These are phyloP conservation scores for Hygrophorus pudorinus DNA, from an alignment of 768 basidiomycete species.

Conservation along the genomic window DNA sequence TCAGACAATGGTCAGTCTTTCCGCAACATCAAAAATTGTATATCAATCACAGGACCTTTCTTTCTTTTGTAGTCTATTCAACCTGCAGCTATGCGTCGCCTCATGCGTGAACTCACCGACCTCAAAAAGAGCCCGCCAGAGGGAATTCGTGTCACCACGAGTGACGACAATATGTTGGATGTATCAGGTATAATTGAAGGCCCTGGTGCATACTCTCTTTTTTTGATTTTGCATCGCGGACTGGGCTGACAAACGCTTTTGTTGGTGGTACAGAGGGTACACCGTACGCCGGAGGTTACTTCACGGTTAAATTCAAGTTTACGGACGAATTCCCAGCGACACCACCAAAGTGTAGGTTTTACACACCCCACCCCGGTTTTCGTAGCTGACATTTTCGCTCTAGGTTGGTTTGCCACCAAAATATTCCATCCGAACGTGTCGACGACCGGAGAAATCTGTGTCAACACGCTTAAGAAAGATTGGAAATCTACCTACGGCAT, in stretches of 20 bases:
- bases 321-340: constrained; percentile 89
- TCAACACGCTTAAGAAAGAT: constrained; percentile 95
- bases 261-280: constrained; percentile 55
- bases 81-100: constrained; percentile 64
- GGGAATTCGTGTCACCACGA: constrained; percentile 81
- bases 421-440: constrained; percentile 98
- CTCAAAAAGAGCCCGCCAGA: constrained; percentile 80
- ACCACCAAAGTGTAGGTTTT: constrained; percentile 80
- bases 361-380: background rate
- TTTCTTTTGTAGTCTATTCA: constrained; percentile 26
- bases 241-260: constrained; percentile 17
- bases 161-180: constrained; percentile 83
- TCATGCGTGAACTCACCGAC: constrained; percentile 80
- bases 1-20: no score
- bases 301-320: constrained; percentile 76
- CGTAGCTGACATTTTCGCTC: background rate
- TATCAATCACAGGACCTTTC: background rate
- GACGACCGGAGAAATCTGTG: constrained; percentile 83
- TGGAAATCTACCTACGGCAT: constrained; percentile 93
- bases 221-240: constrained; percentile 4
- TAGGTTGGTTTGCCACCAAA: constrained; percentile 88
- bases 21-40: no score
- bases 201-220: constrained; percentile 50
- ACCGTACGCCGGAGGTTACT: constrained; percentile 59
- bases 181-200: constrained; percentile 85